phyloP scores from a whole-genome alignment of 2,329 filamentous ascomycete species.

The Beauveria pseudobassiana region DNA sequence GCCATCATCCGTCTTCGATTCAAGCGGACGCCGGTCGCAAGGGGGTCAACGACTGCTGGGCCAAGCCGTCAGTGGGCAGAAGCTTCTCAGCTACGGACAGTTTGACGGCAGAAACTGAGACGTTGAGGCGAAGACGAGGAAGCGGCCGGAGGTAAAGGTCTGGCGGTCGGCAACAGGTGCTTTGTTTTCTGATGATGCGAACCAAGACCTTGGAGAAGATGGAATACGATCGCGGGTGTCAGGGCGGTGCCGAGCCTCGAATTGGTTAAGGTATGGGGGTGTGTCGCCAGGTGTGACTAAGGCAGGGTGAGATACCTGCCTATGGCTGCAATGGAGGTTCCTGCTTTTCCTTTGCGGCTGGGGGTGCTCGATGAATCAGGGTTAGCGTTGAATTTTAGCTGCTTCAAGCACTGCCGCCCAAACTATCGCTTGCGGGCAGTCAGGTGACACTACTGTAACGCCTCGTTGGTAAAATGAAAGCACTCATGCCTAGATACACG shows the following conservation, averaged over 20 bases:
- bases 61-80: conserved; percentile 17
- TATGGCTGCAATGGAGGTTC: conserved; percentile 9
- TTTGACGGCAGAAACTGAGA: not conserved
- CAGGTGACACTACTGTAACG: conserved; percentile 9
- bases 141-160: not conserved
- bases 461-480: not conserved
- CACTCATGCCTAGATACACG: too few species aligned
- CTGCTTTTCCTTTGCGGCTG: conserved; percentile 10
- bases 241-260: conserved; percentile 7
- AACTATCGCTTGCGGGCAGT: not conserved
- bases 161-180: not conserved
- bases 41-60: conserved; percentile 18
- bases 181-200: not conserved
- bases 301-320: conserved; percentile 10
- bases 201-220: conserved; percentile 7
- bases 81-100: not conserved
- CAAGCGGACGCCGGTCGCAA: conserved; percentile 25
- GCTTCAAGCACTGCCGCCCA: conserved; percentile 2
- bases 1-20: conserved; percentile 54
- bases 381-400: conserved; percentile 4
- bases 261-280: conserved; percentile 2
- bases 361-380: conserved; percentile 10
- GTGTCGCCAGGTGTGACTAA: conserved; percentile 12
- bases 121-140: not conserved
- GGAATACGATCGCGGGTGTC: not conserved